Evolutionary conservation across 2,329 filamentous ascomycete species (phyloP).

Genomic region (Alternaria brassicicola): DNA sequence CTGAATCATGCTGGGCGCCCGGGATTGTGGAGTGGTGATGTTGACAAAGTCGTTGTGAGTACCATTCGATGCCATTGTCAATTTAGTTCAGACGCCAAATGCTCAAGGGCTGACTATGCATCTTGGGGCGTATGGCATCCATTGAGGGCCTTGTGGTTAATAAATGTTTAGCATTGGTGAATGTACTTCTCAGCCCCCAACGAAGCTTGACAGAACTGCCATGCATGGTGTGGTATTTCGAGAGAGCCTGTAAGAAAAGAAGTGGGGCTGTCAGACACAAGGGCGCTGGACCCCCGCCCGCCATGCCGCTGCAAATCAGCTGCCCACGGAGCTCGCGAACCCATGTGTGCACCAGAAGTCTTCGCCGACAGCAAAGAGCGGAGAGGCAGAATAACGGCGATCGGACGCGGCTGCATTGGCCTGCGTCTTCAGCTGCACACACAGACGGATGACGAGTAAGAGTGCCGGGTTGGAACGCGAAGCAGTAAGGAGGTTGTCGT

Average conservation of each 20-base stretch:
- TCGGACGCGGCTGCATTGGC: constrained; percentile 25
- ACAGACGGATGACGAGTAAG: constrained; percentile 20
- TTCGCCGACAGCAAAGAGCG: constrained; percentile 29
- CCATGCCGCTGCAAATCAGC: constrained; percentile 31
- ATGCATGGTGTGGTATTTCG: constrained; percentile 38
- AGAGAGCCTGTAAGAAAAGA: constrained; percentile 41
- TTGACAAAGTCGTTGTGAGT: constrained; percentile 47
- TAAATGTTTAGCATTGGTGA: constrained; percentile 27
- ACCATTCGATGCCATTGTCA: constrained; percentile 46
- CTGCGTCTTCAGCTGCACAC: constrained; percentile 23
- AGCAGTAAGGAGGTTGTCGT: constrained; percentile 19
- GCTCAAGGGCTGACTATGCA: constrained; percentile 25
- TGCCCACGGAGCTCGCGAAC: constrained; percentile 24
- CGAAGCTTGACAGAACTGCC: constrained; percentile 31
- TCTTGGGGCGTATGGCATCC: constrained; percentile 26
- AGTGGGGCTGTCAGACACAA: constrained; percentile 44
- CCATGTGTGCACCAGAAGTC: background rate
- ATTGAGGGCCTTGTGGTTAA: constrained; percentile 37
- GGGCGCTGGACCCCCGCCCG: constrained; percentile 33
- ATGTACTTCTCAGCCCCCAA: constrained; percentile 40
- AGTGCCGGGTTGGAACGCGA: constrained; percentile 6
- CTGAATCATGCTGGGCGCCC: constrained; percentile 46
- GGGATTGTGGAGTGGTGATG: constrained; percentile 45
- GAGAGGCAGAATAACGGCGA: constrained; percentile 27
- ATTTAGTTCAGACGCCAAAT: constrained; percentile 17